Conservation (phyloP, 208 protist genomes). For the Leptomonas pyrrhocoris region DNA sequence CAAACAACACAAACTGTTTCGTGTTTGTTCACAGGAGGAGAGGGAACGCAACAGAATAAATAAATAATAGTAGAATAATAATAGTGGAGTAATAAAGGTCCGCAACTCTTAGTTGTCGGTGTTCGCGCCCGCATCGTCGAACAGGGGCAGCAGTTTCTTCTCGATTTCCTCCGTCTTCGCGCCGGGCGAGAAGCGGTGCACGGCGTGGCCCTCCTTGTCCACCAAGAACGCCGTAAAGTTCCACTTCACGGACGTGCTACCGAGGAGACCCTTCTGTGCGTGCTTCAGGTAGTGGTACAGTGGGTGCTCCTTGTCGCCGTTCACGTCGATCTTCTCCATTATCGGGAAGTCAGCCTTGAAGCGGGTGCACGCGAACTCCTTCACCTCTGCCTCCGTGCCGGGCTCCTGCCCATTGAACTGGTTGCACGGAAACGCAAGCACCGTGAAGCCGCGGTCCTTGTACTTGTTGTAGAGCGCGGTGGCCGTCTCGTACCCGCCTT, state of each 20-base stretch:
- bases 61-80: too few species aligned
- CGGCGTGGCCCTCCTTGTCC: conserved; percentile 65
- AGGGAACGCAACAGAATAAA: too few species aligned
- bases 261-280: conserved; percentile 57
- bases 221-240: conserved; percentile 95
- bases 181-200: conserved; percentile 76
- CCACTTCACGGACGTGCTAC: conserved; percentile 86
- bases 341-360: conserved; percentile 78
- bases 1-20: too few species aligned
- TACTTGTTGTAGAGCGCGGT: conserved; percentile 87
- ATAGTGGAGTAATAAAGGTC: too few species aligned
- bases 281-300: conserved; percentile 86
- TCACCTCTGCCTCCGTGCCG: conserved; percentile 75
- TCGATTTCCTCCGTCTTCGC: conserved; percentile 55
- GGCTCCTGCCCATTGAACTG: conserved; percentile 89
- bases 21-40: too few species aligned
- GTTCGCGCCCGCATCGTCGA: too few species aligned
- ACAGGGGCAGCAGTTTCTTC: conserved; percentile 63
- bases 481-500: conserved; percentile 78
- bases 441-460: conserved; percentile 82
- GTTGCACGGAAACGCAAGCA: conserved; percentile 93
- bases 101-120: too few species aligned
- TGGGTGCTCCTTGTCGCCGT: conserved; percentile 76
- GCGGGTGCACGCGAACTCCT: conserved; percentile 65
- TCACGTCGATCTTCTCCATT: conserved; percentile 91